Evolutionary conservation across 345 rosid species (phyloP).

Genomic region (Alliaria petiolata): DNA sequence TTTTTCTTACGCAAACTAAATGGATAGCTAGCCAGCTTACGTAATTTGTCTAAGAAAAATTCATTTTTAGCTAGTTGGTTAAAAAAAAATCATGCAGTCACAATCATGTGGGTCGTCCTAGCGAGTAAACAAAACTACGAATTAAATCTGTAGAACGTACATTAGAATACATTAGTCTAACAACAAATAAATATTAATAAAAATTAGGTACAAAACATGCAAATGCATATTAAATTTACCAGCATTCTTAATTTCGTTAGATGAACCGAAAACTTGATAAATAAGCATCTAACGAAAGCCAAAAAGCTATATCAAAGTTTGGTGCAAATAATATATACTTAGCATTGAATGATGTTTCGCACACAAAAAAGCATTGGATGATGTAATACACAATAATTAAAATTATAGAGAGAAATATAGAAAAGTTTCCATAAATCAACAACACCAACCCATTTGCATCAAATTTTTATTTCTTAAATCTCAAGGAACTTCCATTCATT

Average conservation of each 20-base stretch:
- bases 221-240: background rate
- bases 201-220: conserved; percentile 6
- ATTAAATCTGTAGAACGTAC: background rate
- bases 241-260: background rate
- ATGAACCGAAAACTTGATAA: background rate
- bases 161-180: background rate
- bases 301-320: conserved; percentile 10
- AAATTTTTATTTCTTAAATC: background rate
- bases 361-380: background rate
- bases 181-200: background rate
- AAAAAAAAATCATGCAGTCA: background rate
- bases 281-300: background rate
- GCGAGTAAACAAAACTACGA: background rate
- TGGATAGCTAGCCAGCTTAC: background rate
- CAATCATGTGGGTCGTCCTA: background rate
- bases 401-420: background rate
- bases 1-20: background rate
- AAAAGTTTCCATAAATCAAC: background rate
- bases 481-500: background rate
- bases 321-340: too few species aligned
- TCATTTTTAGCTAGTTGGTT: background rate
- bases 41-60: background rate
- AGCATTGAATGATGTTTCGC: too few species aligned
- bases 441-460: background rate
- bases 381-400: background rate